Percentiles rank a stretch among this genome's conserved stretches.
Conservation (phyloP, 2,329 filamentous ascomycete species). For the Nemania sp. region DNA sequence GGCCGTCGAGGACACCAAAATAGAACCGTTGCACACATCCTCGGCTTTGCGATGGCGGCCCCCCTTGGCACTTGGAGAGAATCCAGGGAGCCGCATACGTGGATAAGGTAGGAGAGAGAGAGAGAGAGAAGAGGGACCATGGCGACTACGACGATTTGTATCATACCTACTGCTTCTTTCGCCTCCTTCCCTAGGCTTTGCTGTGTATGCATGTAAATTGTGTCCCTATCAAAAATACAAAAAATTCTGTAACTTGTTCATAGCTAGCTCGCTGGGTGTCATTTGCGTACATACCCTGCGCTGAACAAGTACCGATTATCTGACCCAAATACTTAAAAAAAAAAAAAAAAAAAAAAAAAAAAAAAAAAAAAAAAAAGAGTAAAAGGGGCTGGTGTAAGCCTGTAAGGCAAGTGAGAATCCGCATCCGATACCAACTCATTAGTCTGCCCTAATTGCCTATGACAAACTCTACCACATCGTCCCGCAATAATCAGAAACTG, state of each 20-base stretch:
- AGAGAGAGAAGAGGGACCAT: neutral
- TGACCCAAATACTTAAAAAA: no score
- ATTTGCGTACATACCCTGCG: no score
- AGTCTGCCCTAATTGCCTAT: no score
- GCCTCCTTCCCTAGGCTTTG: neutral
- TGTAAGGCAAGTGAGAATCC: no score
- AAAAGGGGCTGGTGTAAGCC: no score
- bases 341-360: no score
- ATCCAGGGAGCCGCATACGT: conserved; percentile 9
- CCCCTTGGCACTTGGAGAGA: conserved; percentile 14
- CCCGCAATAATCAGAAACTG: no score
- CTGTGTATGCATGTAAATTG: conserved; percentile 30
- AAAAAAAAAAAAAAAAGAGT: no score
- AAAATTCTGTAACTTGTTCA: conserved; percentile 1
- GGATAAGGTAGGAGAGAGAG: conserved; percentile 3
- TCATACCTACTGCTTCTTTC: conserved; percentile 23
- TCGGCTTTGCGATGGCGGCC: conserved; percentile 3
- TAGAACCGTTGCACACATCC: conserved; percentile 10
- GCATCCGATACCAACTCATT: no score
- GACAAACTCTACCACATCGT: no score
- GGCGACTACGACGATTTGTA: conserved; percentile 23
- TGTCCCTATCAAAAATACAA: conserved; percentile 22
- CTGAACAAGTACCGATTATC: no score
- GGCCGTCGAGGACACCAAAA: neutral
- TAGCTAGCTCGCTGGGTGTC: neutral